Percentiles rank a stretch among this genome's conserved stretches.
phyloP scores from a whole-genome alignment of 2,329 filamentous ascomycete genomes.

The Myriangium duriaei region DNA sequence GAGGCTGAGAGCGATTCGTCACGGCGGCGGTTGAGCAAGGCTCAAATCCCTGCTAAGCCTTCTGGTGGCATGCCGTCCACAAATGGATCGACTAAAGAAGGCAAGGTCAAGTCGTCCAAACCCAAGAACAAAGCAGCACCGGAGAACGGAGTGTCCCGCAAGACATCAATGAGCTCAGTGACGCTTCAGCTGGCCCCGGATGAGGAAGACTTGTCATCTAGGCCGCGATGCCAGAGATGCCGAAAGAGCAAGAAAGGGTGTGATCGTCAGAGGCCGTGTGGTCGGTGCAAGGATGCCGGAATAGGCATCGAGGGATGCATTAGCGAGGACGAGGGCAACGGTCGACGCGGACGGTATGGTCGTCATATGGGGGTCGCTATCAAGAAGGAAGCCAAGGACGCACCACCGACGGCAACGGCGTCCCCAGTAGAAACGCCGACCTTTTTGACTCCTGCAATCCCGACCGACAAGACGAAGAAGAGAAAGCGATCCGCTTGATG shows the following conservation, averaged over 20 bases:
- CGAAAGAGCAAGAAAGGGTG: constrained; percentile 99
- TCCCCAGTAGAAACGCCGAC: constrained; percentile 20
- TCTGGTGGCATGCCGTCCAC: constrained; percentile 21
- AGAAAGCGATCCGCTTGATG: constrained; percentile 41
- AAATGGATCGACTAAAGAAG: constrained; percentile 24
- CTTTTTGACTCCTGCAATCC: constrained; percentile 23
- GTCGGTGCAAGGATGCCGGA: constrained; percentile 89
- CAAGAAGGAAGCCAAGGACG: constrained; percentile 37
- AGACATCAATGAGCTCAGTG: constrained; percentile 58
- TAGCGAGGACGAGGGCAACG: constrained; percentile 95
- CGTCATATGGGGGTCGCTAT: constrained; percentile 56
- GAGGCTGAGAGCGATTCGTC: constrained; percentile 19
- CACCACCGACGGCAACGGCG: constrained; percentile 13
- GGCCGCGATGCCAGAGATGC: constrained; percentile 94
- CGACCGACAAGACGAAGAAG: constrained; percentile 52
- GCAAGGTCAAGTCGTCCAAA: constrained; percentile 38
- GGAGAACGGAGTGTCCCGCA: constrained; percentile 46
- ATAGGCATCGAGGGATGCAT: constrained; percentile 88
- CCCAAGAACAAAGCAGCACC: constrained; percentile 35
- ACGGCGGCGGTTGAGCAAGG: constrained; percentile 25
- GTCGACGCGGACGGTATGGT: constrained; percentile 83
- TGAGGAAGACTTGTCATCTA: constrained; percentile 84
- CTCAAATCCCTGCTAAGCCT: constrained; percentile 28
- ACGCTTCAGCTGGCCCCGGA: constrained; percentile 47
- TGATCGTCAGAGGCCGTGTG: constrained; percentile 89